Conservation (phyloP, 345 rosid species). For the Eucalyptus regnans region DNA sequence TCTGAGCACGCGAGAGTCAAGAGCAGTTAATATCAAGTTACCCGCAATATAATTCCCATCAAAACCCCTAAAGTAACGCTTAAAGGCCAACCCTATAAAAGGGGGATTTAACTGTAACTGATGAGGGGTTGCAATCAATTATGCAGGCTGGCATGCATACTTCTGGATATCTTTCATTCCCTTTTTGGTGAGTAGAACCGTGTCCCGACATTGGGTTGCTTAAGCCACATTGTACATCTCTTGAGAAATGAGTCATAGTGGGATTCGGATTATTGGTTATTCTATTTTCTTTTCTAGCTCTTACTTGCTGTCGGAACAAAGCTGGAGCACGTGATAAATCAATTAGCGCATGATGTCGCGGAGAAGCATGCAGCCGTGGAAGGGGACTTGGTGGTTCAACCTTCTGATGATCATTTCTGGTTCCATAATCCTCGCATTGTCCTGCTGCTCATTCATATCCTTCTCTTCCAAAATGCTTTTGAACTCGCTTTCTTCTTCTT, state of each 20-base stretch:
- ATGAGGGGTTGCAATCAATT: neutral
- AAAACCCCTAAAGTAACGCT: neutral
- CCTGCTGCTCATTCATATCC: slow-evolving; percentile 59
- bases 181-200: slow-evolving; percentile 33
- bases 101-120: neutral
- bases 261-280: neutral
- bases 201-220: neutral
- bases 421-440: slow-evolving; percentile 40
- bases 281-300: slow-evolving; percentile 17
- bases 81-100: neutral
- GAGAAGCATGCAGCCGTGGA: slow-evolving; percentile 56
- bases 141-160: slow-evolving; percentile 75
- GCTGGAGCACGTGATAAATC: slow-evolving; percentile 63
- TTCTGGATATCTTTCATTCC: slow-evolving; percentile 75
- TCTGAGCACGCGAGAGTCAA: neutral
- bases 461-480: slow-evolving; percentile 80
- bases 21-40: neutral
- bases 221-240: neutral
- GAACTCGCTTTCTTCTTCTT: slow-evolving; percentile 75
- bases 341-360: slow-evolving; percentile 63
- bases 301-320: slow-evolving; percentile 69
- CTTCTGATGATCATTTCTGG: slow-evolving; percentile 82
- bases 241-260: neutral
- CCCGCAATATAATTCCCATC: neutral
- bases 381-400: slow-evolving; percentile 66